These are phyloP conservation scores for Hericium erinaceus DNA, from an alignment of 768 basidiomycete species.

Conservation along the genomic window DNA sequence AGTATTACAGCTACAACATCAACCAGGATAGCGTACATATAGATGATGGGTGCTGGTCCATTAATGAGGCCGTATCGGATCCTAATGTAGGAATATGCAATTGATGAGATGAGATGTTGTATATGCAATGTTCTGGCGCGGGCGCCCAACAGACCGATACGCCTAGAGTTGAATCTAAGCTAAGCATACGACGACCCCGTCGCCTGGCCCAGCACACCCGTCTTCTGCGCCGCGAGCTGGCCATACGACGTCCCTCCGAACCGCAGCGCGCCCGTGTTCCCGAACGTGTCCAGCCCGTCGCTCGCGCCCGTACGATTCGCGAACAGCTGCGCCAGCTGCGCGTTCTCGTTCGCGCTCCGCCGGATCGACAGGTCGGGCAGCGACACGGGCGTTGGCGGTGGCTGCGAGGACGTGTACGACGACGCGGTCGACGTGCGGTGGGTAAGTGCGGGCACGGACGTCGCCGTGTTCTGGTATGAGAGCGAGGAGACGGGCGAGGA, in stretches of 20 bases:
- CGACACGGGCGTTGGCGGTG: conserved; percentile 13
- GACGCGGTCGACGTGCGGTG: conserved; percentile 11
- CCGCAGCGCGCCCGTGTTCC: conserved; percentile 10
- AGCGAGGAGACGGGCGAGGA: background rate
- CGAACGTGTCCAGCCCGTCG: conserved; percentile 12
- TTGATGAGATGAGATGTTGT: too few relatives aligned
- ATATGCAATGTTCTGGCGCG: too few relatives aligned
- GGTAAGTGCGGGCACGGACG: conserved; percentile 8
- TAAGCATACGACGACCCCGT: background rate
- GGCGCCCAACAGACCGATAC: too few relatives aligned
- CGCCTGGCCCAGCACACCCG: background rate
- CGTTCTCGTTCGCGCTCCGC: background rate
- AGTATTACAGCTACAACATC: too few relatives aligned
- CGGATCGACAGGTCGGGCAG: background rate
- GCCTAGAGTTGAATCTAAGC: too few relatives aligned
- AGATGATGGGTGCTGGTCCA: too few relatives aligned
- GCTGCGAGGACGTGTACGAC: conserved; percentile 8
- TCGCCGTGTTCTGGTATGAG: conserved; percentile 2
- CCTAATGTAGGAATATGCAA: too few relatives aligned
- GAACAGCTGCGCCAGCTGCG: conserved; percentile 1
- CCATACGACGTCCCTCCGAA: conserved; percentile 9
- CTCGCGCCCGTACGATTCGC: conserved; percentile 2
- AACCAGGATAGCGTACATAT: too few relatives aligned
- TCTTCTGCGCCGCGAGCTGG: conserved; percentile 2
- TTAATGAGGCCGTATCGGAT: too few relatives aligned